These are phyloP conservation scores for Auricularia sp. DNA, from an alignment of 768 basidiomycete species.

Conservation along the genomic window DNA sequence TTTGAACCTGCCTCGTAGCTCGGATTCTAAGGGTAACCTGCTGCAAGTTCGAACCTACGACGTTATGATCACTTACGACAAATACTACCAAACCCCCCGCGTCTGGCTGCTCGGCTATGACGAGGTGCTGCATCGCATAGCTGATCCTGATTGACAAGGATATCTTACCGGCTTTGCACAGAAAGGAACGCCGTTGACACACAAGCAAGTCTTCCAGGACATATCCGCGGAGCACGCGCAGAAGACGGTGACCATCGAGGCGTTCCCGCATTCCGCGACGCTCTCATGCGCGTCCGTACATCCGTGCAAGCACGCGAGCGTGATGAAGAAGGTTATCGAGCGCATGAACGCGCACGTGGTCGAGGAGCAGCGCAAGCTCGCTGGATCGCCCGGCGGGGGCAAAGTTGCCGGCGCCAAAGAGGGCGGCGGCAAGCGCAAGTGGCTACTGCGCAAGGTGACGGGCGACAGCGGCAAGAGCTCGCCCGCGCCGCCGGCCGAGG, in stretches of 20 bases:
- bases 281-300: conserved; percentile 89
- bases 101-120: conserved; percentile 98
- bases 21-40: conserved; percentile 57
- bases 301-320: conserved; percentile 96
- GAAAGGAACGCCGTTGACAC: conserved; percentile 83
- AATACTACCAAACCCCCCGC: conserved; percentile 96
- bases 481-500: conserved; percentile 31
- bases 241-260: conserved; percentile 98
- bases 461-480: conserved; percentile 46
- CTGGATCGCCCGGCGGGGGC: conserved; percentile 17
- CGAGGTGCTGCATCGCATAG: conserved; percentile 47
- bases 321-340: conserved; percentile 99
- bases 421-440: conserved; percentile 49
- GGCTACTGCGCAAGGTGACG: conserved; percentile 69
- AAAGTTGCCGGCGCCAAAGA: conserved; percentile 31
- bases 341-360: conserved; percentile 88
- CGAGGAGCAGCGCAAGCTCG: conserved; percentile 58
- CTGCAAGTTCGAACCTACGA: conserved; percentile 97
- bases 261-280: conserved; percentile 86
- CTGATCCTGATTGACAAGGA: neutral
- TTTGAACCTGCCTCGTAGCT: neutral
- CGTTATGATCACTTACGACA: conserved; percentile 99
- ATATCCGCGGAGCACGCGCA: conserved; percentile 94
- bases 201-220: conserved; percentile 91
- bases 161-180: conserved; percentile 18